These are phyloP conservation scores for Mycosphaerella sp. DNA, from an alignment of 2,329 filamentous ascomycete species.

Conservation along the genomic window DNA sequence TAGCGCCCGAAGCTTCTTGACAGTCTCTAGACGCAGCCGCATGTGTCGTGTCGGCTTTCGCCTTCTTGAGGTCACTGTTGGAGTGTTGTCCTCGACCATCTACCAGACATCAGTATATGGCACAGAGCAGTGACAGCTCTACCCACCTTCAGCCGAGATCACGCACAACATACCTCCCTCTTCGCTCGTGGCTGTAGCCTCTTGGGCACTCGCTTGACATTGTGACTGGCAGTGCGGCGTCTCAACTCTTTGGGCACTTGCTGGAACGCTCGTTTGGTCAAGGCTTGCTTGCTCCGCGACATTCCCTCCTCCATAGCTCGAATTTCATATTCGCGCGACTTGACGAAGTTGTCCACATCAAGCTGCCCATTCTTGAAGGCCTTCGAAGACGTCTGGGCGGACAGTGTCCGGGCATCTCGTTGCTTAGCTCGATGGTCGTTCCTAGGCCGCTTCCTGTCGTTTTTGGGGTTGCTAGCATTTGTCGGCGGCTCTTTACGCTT, in stretches of 20 bases:
- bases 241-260: constrained; percentile 78
- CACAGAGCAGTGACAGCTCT: background rate
- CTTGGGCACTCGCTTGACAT: constrained; percentile 82
- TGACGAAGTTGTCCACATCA: constrained; percentile 76
- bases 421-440: constrained; percentile 24
- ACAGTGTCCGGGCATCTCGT: constrained; percentile 43
- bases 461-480: constrained; percentile 4
- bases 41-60: constrained; percentile 51
- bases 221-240: constrained; percentile 86
- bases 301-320: constrained; percentile 77
- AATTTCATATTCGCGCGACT: constrained; percentile 84
- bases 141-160: constrained; percentile 18
- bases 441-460: constrained; percentile 17
- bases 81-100: constrained; percentile 88
- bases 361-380: constrained; percentile 69
- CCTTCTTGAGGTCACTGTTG: constrained; percentile 62
- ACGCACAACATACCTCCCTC: constrained; percentile 42
- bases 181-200: constrained; percentile 64
- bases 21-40: constrained; percentile 67
- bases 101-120: constrained; percentile 38
- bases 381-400: constrained; percentile 42
- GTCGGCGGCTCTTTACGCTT: constrained; percentile 28
- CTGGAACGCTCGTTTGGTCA: constrained; percentile 76
- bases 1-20: constrained; percentile 61
- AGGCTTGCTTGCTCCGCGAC: constrained; percentile 59